Evolutionary conservation across 805 yeast species (phyloP).

Genomic region (Kluyveromyces dobzhanskii): DNA sequence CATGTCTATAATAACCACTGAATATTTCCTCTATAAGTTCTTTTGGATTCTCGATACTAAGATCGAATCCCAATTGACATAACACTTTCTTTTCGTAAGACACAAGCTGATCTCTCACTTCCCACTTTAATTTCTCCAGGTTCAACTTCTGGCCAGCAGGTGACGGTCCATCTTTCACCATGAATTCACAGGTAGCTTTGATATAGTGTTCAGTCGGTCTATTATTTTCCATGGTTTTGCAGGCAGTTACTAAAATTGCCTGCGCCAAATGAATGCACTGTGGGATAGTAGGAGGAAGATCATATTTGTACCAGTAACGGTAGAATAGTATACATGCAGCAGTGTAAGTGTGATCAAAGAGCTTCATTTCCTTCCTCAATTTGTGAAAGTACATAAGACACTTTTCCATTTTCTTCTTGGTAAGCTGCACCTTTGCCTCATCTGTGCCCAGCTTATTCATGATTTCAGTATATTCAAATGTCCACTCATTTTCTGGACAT

Average conservation of each 20-base stretch:
- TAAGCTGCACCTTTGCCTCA: slow-evolving; percentile 15
- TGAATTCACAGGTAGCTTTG: slow-evolving; percentile 25
- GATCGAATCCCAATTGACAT: slow-evolving; percentile 28
- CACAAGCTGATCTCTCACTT: slow-evolving; percentile 27
- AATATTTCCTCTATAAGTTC: slow-evolving; percentile 29
- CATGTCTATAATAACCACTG: slow-evolving; percentile 25
- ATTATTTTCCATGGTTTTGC: slow-evolving; percentile 30
- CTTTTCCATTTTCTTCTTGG: slow-evolving; percentile 27
- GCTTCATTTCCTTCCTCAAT: slow-evolving; percentile 26
- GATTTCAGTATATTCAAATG: slow-evolving; percentile 22
- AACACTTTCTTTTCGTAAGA: slow-evolving; percentile 25
- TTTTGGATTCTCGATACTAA: slow-evolving; percentile 28
- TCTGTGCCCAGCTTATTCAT: slow-evolving; percentile 23
- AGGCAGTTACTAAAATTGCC: slow-evolving; percentile 29
- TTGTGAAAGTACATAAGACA: slow-evolving; percentile 29
- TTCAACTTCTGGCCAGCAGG: slow-evolving; percentile 18
- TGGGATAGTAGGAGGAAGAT: slow-evolving; percentile 20
- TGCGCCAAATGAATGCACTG: slow-evolving; percentile 28
- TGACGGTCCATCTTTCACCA: slow-evolving; percentile 15
- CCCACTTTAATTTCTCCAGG: slow-evolving; percentile 31
- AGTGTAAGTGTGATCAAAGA: slow-evolving; percentile 30
- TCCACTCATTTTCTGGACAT: slow-evolving; percentile 27
- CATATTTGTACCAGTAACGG: slow-evolving; percentile 28
- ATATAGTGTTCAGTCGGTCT: slow-evolving; percentile 30
- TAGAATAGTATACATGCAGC: slow-evolving; percentile 28